Conservation (phyloP, 75 land plant species). For the Pseudotsuga menziesii region DNA sequence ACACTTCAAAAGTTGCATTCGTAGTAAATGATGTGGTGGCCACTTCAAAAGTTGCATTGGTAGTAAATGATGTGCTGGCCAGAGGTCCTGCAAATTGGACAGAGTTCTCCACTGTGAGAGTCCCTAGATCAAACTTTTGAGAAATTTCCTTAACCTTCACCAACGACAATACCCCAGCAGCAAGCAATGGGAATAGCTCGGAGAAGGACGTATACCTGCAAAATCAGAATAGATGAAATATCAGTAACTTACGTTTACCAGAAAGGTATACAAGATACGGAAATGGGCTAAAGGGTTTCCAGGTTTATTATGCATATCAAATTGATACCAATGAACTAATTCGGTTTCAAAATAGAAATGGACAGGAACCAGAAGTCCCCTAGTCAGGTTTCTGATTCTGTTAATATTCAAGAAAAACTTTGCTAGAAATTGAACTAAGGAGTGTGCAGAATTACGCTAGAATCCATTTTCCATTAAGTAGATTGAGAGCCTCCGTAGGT, state of each 20-base stretch:
- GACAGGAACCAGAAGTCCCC: too few species aligned
- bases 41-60: too few species aligned
- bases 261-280: too few species aligned
- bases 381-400: too few species aligned
- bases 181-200: constrained; percentile 65
- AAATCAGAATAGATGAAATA: constrained; percentile 1
- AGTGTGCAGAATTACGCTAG: constrained; percentile 38
- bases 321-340: too few species aligned
- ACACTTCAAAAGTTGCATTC: constrained; percentile 76
- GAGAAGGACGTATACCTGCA: constrained; percentile 82
- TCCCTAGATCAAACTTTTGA: too few species aligned
- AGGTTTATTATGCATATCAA: too few species aligned
- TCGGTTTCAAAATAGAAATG: too few species aligned
- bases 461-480: constrained; percentile 87
- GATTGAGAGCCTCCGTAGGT: constrained; percentile 72
- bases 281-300: too few species aligned
- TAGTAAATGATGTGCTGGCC: too few species aligned
- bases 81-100: constrained; percentile 72
- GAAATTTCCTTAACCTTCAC: constrained; percentile 78
- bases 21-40: constrained; percentile 66
- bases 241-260: neutral
- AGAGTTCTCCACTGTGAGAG: constrained; percentile 74
- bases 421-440: too few species aligned
- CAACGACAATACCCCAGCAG: constrained; percentile 37
- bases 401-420: too few species aligned